Evolutionary conservation across 768 basidiomycete genomes (phyloP), one percentile per base, ranked within the genome.

Genomic region (Tulasnella sp.): DNA sequence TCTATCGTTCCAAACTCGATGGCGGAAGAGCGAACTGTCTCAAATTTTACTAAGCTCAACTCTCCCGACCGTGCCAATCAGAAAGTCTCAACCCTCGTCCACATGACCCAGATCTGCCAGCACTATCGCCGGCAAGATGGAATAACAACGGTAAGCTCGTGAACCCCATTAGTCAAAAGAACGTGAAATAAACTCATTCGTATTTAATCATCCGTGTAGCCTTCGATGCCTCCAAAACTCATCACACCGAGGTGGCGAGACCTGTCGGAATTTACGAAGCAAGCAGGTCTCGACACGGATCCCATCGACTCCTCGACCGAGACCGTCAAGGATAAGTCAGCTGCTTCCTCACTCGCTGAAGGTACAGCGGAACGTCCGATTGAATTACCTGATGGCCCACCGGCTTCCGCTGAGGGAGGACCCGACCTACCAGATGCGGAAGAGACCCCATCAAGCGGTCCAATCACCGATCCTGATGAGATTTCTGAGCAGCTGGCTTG

Each of bases 1-100:
- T 82, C 83, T 0, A 79, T 81, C 3, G 77, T 82, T 39, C 82
- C 84, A 6, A 81, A 82, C 77, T 84, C 84, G 3, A 85, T 85
- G 83, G 83, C 82, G 15, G 84, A 85, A 76, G 83, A 85, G 75
- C 79, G 82, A 12, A 83, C 84, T 0, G 81, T 82, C 79, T 84
- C 84, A 1, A 80, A 78, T 9, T 54, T 85, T 67, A 82, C 83
- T 1, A 80, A 81, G 80, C 71, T 83, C 17, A 84, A 84, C 77
- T 78, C 82, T 2, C 80, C 83, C 0, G 80, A 80, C 64, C 79
- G 81, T 12, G 82, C 81, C 70, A 75, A 78, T 31, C 82, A 82
- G 77, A 80, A 22, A 70, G 78, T 19, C 36, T 81, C 64, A 79
- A 82, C 36, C 80, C 80, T 78, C 81, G 79, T 67, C 70, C 81